Evolutionary conservation across 2,329 filamentous ascomycete species (phyloP), one percentile per base, ranked within the genome.

Genomic region (Apiospora koreana): DNA sequence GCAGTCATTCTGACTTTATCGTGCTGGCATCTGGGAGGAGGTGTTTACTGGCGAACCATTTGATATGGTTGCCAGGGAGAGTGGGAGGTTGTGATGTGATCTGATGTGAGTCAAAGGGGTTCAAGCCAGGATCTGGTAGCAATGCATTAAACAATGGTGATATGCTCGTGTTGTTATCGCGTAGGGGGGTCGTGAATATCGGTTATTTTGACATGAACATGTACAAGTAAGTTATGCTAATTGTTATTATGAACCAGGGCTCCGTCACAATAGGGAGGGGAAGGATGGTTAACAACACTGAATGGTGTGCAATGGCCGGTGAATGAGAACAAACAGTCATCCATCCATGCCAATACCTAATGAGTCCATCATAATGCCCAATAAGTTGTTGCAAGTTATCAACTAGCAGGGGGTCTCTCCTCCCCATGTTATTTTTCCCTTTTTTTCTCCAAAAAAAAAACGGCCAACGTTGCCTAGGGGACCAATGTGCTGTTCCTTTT

Each of bases 1-100:
- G 31, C 54, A 62, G 18, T 28, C 31, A 38, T 62, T 62, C 54
- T 62, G 21, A 62, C 18, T 62, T 62, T 62, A 62, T 38, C 31
- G 18, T 62, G 31, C 35, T 35, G 21, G 31, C 54, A 62, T 38
- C 50, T 31, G 31, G 43, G 31, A 62, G 54, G 50, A 31, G 28
- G 28, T 62, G 54, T 62, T 38, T 62, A 62, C 54, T 62, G 31
- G 54, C 54, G 28, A 38, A 62, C 31, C 31, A 62, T 31, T 38
- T 31, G 54, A 62, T n/a, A 31, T 62, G 54, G 54, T 62, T 62
- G 54, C 54, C 54, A 62, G 28, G 54, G 54, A n/a, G 54, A n/a
- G 54, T 21, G 31, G 6, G 50, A 35, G 50, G 2, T 28, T 28
- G 50, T 35, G 50, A 58, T 41, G 38, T 41, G 38, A 41, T 41